Percentiles rank a stretch among this genome's conserved stretches.
These are phyloP conservation scores for Capsella rubella DNA, from an alignment of 441 rosid genomes.

Conservation along the genomic window DNA sequence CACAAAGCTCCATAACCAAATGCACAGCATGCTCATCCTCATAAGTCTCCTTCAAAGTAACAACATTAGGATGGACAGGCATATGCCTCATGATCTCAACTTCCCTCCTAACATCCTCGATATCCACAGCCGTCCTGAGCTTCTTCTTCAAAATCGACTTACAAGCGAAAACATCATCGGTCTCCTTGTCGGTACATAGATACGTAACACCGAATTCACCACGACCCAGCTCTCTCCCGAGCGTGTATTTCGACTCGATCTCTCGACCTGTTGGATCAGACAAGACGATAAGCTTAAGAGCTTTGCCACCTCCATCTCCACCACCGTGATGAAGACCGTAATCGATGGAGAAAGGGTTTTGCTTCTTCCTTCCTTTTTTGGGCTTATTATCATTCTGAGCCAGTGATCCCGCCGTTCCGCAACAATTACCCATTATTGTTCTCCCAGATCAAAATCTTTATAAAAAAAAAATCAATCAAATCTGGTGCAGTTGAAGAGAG, in stretches of 20 bases:
- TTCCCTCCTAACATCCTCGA: slow-evolving; percentile 82
- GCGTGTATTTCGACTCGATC: slow-evolving; percentile 57
- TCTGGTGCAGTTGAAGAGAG: not conserved
- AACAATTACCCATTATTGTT: slow-evolving; percentile 78
- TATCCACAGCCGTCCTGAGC: slow-evolving; percentile 68
- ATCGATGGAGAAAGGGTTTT: slow-evolving; percentile 74
- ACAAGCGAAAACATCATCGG: slow-evolving; percentile 60
- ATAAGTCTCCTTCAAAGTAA: slow-evolving; percentile 73
- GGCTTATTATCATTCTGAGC: slow-evolving; percentile 47
- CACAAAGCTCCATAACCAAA: slow-evolving; percentile 80
- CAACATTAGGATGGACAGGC: slow-evolving; percentile 66
- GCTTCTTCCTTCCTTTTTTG: slow-evolving; percentile 62
- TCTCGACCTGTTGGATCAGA: slow-evolving; percentile 67
- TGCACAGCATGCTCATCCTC: slow-evolving; percentile 82
- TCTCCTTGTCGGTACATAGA: slow-evolving; percentile 64
- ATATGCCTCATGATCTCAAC: slow-evolving; percentile 77
- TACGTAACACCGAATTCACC: slow-evolving; percentile 79
- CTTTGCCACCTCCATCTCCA: slow-evolving; percentile 50
- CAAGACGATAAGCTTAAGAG: slow-evolving; percentile 57
- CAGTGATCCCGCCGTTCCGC: slow-evolving; percentile 49
- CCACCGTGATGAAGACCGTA: slow-evolving; percentile 48
- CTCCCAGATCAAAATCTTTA: slow-evolving; percentile 18
- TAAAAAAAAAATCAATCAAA: slow-evolving; percentile 9
- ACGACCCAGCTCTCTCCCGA: slow-evolving; percentile 74
- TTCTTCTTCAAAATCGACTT: slow-evolving; percentile 75